Conservation (phyloP, 2,329 filamentous ascomycete species). For the Fusarium verticillioides region DNA sequence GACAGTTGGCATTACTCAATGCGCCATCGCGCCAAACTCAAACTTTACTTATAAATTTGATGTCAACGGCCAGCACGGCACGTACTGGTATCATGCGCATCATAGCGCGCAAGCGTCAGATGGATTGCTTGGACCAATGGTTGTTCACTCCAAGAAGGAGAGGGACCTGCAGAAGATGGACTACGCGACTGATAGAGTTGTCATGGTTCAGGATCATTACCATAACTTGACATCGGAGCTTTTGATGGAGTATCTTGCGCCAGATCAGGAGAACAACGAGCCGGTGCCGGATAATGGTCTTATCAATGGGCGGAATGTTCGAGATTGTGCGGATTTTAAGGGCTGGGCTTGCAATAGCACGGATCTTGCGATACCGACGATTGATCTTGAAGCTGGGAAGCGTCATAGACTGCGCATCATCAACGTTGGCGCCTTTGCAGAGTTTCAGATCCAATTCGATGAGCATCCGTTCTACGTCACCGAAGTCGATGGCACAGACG, state of each 20-base stretch:
- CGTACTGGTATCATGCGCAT: constrained; percentile 73
- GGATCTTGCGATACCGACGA: constrained; percentile 50
- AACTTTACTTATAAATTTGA: constrained; percentile 76
- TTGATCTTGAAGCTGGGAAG: constrained; percentile 63
- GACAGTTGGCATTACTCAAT: constrained; percentile 73
- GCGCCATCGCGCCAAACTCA: constrained; percentile 70
- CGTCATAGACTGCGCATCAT: constrained; percentile 74
- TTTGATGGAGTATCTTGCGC: constrained; percentile 64
- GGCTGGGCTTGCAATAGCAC: constrained; percentile 59
- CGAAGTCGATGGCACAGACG: constrained; percentile 76
- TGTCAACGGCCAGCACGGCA: constrained; percentile 62
- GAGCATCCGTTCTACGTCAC: constrained; percentile 72
- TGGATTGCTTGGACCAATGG: constrained; percentile 73
- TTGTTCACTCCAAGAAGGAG: constrained; percentile 69
- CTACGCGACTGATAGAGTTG: constrained; percentile 62
- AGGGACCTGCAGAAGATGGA: constrained; percentile 40
- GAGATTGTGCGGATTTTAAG: constrained; percentile 49
- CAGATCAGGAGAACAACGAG: constrained; percentile 68
- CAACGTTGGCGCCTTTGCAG: constrained; percentile 77
- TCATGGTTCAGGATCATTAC: constrained; percentile 81
- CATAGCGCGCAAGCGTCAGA: constrained; percentile 73
- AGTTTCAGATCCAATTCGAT: constrained; percentile 78
- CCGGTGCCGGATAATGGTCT: constrained; percentile 73
- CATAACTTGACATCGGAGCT: constrained; percentile 66
- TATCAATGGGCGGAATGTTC: constrained; percentile 65